phyloP scores from a whole-genome alignment of 805 yeast species.

The Saturnispora zaruensis region DNA sequence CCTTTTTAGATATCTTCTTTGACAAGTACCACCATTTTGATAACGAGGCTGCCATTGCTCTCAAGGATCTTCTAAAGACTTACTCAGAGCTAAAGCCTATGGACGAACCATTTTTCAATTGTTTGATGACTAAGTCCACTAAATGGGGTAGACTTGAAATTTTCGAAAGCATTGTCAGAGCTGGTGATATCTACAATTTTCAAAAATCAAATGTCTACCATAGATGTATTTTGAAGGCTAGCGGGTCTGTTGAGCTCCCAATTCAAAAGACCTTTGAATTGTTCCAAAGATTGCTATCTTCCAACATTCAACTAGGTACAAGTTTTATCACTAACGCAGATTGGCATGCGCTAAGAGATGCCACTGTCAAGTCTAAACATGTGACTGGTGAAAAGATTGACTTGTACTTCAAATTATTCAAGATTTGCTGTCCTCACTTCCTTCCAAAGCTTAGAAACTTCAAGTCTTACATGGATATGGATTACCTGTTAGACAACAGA shows the following conservation, averaged over 20 bases:
- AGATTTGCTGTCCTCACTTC: constrained; percentile 40
- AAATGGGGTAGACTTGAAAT: constrained; percentile 58
- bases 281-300: constrained; percentile 23
- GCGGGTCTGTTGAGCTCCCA: constrained; percentile 50
- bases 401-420: constrained; percentile 46
- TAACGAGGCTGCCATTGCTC: constrained; percentile 43
- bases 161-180: constrained; percentile 54
- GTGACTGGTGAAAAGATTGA: constrained; percentile 36
- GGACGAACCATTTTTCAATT: constrained; percentile 80
- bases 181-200: constrained; percentile 51
- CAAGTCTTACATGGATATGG: constrained; percentile 34
- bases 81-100: constrained; percentile 50
- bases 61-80: constrained; percentile 46
- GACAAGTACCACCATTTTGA: constrained; percentile 43
- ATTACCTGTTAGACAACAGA: constrained; percentile 33
- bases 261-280: constrained; percentile 41
- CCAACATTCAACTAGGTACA: constrained; percentile 43
- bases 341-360: constrained; percentile 77
- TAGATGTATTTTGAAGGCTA: constrained; percentile 63
- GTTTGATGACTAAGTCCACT: constrained; percentile 54
- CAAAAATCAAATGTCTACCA: constrained; percentile 60
- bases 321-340: constrained; percentile 67
- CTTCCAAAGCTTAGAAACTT: constrained; percentile 33
- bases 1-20: constrained; percentile 65
- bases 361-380: constrained; percentile 45